Conservation (phyloP, 352 stramenopile genomes). For the Globisporangium okanoganense region DNA sequence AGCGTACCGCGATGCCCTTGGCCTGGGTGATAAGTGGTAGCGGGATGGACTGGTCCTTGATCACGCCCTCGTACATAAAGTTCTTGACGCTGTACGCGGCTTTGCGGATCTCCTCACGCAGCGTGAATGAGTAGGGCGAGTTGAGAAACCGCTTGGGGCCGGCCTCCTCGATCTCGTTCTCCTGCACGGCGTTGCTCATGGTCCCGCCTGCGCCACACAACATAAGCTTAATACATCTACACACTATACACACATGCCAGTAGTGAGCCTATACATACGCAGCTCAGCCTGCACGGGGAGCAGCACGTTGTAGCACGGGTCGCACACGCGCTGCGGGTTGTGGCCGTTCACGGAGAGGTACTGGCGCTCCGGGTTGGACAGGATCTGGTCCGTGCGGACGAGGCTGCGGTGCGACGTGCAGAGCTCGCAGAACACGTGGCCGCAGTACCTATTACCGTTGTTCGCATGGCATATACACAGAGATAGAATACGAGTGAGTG, state of each 20-base stretch:
- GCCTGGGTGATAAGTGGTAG: constrained; percentile 83
- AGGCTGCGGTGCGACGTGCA: constrained; percentile 70
- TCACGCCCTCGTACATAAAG: constrained; percentile 84
- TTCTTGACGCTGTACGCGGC: constrained; percentile 92
- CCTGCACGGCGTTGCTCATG: constrained; percentile 80
- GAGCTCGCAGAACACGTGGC: constrained; percentile 73
- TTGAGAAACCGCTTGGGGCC: constrained; percentile 77
- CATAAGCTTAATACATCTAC: not conserved
- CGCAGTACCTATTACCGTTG: constrained; percentile 41
- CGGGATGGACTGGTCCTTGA: constrained; percentile 90
- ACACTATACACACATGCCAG: not conserved
- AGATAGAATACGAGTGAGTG: not conserved
- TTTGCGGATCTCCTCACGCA: constrained; percentile 92
- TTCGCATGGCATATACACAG: not conserved
- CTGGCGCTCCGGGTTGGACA: constrained; percentile 62
- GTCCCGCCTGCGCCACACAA: constrained; percentile 32
- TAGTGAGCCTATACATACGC: constrained; percentile 30
- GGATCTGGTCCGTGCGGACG: constrained; percentile 72
- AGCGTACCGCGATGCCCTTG: constrained; percentile 84
- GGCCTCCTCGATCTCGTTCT: constrained; percentile 60
- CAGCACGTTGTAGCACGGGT: constrained; percentile 63
- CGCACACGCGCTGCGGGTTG: constrained; percentile 83
- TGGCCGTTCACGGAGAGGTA: constrained; percentile 77
- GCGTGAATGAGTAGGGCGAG: constrained; percentile 84
- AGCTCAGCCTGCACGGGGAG: constrained; percentile 60